Evolutionary conservation across 2,329 filamentous ascomycete species (phyloP).

Genomic region (Hypocreales sp.): DNA sequence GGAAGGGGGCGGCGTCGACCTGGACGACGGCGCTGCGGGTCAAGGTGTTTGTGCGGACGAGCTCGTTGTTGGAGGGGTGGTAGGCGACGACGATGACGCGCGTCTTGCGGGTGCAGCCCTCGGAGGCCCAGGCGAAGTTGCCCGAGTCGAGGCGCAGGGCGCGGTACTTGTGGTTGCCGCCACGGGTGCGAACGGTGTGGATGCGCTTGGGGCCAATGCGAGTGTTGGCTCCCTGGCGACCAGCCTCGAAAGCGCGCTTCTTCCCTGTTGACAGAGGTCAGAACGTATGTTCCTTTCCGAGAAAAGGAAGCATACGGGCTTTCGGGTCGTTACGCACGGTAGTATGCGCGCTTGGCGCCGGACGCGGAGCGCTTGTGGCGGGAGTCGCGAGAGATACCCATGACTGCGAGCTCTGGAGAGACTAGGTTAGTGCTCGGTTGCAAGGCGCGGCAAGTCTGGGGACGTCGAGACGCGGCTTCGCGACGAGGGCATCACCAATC

Average conservation of each 20-base stretch:
- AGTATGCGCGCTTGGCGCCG: constrained; percentile 92
- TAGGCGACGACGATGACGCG: constrained; percentile 96
- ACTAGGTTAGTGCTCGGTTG: too few species aligned
- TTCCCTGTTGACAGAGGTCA: constrained; percentile 65
- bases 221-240: constrained; percentile 98
- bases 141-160: constrained; percentile 95
- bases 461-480: too few species aligned
- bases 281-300: constrained; percentile 43
- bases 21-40: constrained; percentile 98
- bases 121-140: constrained; percentile 99
- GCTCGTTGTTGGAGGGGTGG: constrained; percentile 99
- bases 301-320: constrained; percentile 45
- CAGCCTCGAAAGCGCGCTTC: constrained; percentile 99
- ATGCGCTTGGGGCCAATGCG: constrained; percentile 96
- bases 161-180: constrained; percentile 99
- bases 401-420: constrained; percentile 58
- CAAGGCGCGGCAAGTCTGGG: too few species aligned
- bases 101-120: constrained; percentile 96
- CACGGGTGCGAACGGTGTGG: constrained; percentile 91
- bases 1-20: constrained; percentile 96
- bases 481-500: too few species aligned
- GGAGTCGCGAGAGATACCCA: constrained; percentile 99
- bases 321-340: constrained; percentile 57
- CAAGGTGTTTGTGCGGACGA: constrained; percentile 99
- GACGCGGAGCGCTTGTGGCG: constrained; percentile 99